phyloP scores from a whole-genome alignment of 495 filamentous ascomycete genomes.

The Thozetella sp. region DNA sequence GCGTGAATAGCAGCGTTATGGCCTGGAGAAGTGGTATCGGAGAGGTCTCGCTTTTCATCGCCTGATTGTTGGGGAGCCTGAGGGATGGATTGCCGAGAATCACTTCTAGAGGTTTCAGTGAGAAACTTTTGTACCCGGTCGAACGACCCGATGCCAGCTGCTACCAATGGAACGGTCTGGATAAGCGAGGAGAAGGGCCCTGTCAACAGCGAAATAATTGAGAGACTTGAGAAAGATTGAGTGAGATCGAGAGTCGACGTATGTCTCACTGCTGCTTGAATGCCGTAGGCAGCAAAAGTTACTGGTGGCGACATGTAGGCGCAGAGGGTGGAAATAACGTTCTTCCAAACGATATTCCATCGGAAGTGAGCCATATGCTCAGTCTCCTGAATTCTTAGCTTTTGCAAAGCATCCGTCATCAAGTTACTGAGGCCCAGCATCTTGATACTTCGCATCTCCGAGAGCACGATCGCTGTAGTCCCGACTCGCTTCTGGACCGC shows the following conservation, averaged over 20 bases:
- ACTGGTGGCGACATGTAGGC: background rate
- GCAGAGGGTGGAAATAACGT: background rate
- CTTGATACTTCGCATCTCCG: background rate
- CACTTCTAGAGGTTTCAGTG: background rate
- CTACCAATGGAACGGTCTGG: background rate
- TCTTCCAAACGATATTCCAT: background rate
- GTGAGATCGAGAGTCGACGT: background rate
- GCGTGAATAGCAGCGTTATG: too few species aligned
- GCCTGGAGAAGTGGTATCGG: too few species aligned
- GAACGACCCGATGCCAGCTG: background rate
- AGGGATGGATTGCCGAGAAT: background rate
- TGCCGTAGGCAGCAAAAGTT: background rate
- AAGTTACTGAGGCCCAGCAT: background rate
- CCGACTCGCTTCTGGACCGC: background rate
- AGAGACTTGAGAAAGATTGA: background rate
- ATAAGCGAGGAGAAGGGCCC: background rate
- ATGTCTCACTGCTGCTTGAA: background rate
- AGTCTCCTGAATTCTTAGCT: background rate
- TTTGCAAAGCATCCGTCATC: background rate
- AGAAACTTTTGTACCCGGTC: background rate
- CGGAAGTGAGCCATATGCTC: background rate
- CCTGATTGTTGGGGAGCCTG: too few species aligned
- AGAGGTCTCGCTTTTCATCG: too few species aligned
- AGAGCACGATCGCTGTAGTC: background rate
- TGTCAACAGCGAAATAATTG: background rate